phyloP scores from a whole-genome alignment of 108 stramenopile species.

The Craspedostauros australis region DNA sequence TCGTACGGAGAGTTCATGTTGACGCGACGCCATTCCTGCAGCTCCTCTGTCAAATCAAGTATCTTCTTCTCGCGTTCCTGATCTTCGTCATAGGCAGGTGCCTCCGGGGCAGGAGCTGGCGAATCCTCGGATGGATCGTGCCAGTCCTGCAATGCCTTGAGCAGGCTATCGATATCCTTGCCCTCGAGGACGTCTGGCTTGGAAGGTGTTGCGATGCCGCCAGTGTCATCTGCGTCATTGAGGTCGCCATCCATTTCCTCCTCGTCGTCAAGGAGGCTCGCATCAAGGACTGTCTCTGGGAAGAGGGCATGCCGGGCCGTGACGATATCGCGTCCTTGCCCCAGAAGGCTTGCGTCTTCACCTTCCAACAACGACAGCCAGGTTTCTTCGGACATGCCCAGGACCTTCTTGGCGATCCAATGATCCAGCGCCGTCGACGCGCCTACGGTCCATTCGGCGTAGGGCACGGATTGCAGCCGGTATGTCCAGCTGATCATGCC shows the following conservation, averaged over 20 bases:
- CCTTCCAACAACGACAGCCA: slow-evolving; percentile 69
- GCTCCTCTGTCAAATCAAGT: slow-evolving; percentile 40
- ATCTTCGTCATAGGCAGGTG: slow-evolving; percentile 10
- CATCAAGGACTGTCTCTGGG: slow-evolving; percentile 67
- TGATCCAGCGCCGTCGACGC: slow-evolving; percentile 80
- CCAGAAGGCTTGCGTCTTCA: slow-evolving; percentile 44
- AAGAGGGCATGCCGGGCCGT: slow-evolving; percentile 67
- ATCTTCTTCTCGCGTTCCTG: too few relatives aligned
- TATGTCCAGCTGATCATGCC: slow-evolving; percentile 71
- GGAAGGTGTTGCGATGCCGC: too few relatives aligned
- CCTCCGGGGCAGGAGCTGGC: neutral
- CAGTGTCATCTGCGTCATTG: slow-evolving; percentile 14
- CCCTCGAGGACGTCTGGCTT: too few relatives aligned
- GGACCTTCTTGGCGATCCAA: slow-evolving; percentile 75
- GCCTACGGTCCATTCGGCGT: slow-evolving; percentile 75
- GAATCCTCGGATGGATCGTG: slow-evolving; percentile 17
- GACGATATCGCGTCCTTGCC: slow-evolving; percentile 49
- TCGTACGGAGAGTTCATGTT: slow-evolving; percentile 52
- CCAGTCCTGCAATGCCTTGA: slow-evolving; percentile 15
- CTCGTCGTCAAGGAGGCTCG: slow-evolving; percentile 14
- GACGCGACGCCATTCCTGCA: slow-evolving; percentile 67
- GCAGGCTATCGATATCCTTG: slow-evolving; percentile 14
- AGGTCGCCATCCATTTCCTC: slow-evolving; percentile 23
- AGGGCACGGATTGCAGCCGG: slow-evolving; percentile 65
- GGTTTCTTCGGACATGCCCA: slow-evolving; percentile 63